These are phyloP conservation scores for Trichoderma lentiforme DNA, from an alignment of 2,329 filamentous ascomycete species.

Conservation along the genomic window DNA sequence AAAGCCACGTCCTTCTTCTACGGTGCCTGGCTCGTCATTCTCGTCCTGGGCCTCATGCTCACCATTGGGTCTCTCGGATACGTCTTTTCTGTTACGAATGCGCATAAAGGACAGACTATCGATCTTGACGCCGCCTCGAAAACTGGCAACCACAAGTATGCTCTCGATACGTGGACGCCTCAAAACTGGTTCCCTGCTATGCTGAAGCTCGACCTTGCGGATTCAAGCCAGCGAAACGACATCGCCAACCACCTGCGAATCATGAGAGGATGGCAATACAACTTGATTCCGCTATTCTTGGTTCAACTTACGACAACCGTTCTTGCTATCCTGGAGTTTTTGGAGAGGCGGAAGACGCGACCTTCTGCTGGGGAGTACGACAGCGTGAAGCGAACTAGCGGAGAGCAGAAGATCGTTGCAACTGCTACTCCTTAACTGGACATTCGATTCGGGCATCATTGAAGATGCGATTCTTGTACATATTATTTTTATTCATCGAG, in stretches of 20 bases:
- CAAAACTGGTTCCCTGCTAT: constrained; percentile 30
- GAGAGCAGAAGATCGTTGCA: background rate
- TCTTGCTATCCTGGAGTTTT: constrained; percentile 25
- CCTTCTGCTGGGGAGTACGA: background rate
- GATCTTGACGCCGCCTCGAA: constrained; percentile 18
- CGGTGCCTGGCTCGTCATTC: constrained; percentile 24
- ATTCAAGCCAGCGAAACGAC: constrained; percentile 19
- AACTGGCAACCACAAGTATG: constrained; percentile 23
- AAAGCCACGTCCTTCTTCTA: constrained; percentile 23
- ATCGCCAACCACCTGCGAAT: constrained; percentile 26
- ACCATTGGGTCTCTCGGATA: constrained; percentile 26
- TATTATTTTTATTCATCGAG: background rate
- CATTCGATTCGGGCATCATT: background rate
- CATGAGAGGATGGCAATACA: constrained; percentile 31
- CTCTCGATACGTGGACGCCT: constrained; percentile 26
- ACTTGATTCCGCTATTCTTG: constrained; percentile 30
- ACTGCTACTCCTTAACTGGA: background rate
- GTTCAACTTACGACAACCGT: constrained; percentile 27
- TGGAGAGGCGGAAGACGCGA: constrained; percentile 18
- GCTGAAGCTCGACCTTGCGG: constrained; percentile 24
- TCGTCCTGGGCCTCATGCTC: constrained; percentile 25
- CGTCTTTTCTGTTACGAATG: constrained; percentile 29
- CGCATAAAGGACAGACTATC: constrained; percentile 26
- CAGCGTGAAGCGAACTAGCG: constrained; percentile 5
- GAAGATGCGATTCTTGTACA: background rate